Base-by-base conservation (phyloP, 768 basidiomycete genomes). In the Rossbeevera mucosa region DNA sequence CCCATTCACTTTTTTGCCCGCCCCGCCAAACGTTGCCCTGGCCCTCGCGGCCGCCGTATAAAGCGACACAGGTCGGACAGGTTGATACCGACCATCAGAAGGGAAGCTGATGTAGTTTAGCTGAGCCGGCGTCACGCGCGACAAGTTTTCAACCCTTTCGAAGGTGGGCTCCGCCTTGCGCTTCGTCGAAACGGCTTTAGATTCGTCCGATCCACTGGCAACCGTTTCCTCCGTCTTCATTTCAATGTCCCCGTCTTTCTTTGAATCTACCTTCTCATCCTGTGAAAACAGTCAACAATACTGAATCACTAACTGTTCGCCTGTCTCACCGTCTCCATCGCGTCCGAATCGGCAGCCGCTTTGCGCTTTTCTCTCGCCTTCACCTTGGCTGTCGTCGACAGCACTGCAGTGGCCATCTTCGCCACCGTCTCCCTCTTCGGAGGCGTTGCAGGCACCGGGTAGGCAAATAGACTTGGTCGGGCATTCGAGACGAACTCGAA, bases 351-450 rank as follows among this genome's bases (percentile, higher is more conserved):
- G 4, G 82, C 84, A 38, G 82, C 88, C 41, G 88, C 91, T 71
- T 96, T 93, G 62, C 83, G 88, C 79, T 90, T 94, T 65, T 94
- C 93, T 57, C 96, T 80, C 2, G 94, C 94, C 67, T 91, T 92
- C n/a, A 90, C 92, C 69, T 92, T 95, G 0, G 94, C 95, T 2
- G 96, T 99, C 0, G 96, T 98, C 7, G 93, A 96, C 36, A 99
- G 79, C 11, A 99, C 94, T 30, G 94, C 96, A 13, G 94, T 86
- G 25, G 90, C 93, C 48, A 95, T 87, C 71, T 95, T 96, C 38
- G 89, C 81, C 20, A 90, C 86, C 0, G 89, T 79, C 73, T 97
- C 94, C 72, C 94, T 95, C 73, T 92, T 90, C 5, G 90, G 89
- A 11, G 94, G 88, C 65, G 93, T 91, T 42, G 83, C 87, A 2